These are phyloP conservation scores for Bruguiera parviflora DNA, from an alignment of 345 rosid species.

Conservation along the genomic window DNA sequence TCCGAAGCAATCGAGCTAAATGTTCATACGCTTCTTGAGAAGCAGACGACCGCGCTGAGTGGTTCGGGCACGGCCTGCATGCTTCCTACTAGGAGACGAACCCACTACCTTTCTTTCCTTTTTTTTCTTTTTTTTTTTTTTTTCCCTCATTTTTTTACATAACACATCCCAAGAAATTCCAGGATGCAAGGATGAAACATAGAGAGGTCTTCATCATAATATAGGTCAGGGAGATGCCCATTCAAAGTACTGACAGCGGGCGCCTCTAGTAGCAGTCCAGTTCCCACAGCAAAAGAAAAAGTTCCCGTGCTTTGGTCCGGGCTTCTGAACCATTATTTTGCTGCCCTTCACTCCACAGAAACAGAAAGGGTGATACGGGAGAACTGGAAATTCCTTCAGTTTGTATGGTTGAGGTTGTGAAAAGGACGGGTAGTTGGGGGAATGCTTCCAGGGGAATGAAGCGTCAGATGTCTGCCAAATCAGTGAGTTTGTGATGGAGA, in stretches of 20 bases:
- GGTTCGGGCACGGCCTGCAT: conserved; percentile 8
- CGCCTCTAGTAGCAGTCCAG: conserved; percentile 36
- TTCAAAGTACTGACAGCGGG: conserved; percentile 35
- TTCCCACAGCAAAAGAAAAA: conserved; percentile 45
- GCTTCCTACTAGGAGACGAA: conserved; percentile 20
- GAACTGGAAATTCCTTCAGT: conserved; percentile 22
- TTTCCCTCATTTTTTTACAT: conserved; percentile 6
- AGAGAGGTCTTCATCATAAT: conserved; percentile 3
- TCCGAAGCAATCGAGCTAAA: conserved; percentile 11
- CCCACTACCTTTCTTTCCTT: conserved; percentile 11
- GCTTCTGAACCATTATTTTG: conserved; percentile 32
- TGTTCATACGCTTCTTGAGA: neutral
- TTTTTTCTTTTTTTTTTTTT: neutral
- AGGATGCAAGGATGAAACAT: conserved; percentile 9
- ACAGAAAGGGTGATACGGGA: conserved; percentile 33
- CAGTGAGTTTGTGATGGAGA: conserved; percentile 39
- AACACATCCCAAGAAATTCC: conserved; percentile 9
- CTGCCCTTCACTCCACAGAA: conserved; percentile 43
- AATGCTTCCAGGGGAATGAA: conserved; percentile 21
- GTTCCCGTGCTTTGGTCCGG: conserved; percentile 39
- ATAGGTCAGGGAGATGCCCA: conserved; percentile 37
- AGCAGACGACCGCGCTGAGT: neutral
- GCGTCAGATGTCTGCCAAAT: conserved; percentile 26
- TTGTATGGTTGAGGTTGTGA: conserved; percentile 18
- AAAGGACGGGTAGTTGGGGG: conserved; percentile 12